phyloP scores from a whole-genome alignment of 768 basidiomycete species.

The Pholiota microspora region DNA sequence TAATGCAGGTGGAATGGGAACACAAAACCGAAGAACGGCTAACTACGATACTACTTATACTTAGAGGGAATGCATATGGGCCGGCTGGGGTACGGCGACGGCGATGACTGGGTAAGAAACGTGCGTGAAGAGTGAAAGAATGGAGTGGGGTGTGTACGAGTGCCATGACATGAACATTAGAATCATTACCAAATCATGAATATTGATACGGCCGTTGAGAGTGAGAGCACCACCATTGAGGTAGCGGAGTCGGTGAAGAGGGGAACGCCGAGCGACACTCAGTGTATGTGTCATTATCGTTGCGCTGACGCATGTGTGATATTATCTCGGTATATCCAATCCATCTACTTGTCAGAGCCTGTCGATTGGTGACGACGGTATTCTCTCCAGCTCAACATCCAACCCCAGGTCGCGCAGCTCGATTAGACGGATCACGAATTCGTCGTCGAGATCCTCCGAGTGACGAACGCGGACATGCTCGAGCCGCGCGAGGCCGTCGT shows the following conservation, averaged over 20 bases:
- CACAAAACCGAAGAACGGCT: conserved; percentile 6
- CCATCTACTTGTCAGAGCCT: background rate
- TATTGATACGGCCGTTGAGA: background rate
- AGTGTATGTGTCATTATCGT: no score
- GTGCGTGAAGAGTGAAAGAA: background rate
- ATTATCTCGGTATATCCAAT: no score
- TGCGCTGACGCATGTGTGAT: no score
- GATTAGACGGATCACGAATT: conserved; percentile 24
- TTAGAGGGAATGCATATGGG: background rate
- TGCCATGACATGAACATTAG: background rate
- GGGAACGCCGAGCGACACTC: no score
- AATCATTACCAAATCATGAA: conserved; percentile 1
- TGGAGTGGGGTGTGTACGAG: background rate
- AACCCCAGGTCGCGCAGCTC: conserved; percentile 26
- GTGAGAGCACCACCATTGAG: background rate
- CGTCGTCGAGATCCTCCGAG: conserved; percentile 21
- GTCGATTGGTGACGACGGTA: background rate
- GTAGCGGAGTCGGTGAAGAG: background rate
- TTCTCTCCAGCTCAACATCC: conserved; percentile 22
- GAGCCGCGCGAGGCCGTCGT: conserved; percentile 23
- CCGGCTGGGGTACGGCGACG: background rate
- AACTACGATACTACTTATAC: conserved; percentile 6
- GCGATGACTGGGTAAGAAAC: background rate
- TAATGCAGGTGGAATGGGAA: conserved; percentile 10
- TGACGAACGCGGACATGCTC: conserved; percentile 26